Conservation (phyloP, 2,329 filamentous ascomycete genomes). For the Didymella lethalis region DNA sequence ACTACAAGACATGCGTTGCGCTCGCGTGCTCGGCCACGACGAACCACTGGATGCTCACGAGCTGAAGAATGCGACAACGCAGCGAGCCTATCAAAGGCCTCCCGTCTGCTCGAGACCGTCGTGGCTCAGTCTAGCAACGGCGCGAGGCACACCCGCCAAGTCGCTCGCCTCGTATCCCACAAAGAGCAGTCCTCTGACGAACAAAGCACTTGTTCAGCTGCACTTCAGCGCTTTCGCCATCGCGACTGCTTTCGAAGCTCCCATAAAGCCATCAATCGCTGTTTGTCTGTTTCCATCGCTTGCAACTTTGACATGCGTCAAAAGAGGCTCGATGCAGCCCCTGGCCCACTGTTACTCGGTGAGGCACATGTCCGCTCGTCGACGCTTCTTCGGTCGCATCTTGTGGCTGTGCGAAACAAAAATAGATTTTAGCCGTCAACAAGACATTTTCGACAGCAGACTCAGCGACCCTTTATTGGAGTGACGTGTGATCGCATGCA, state of each 20-base stretch:
- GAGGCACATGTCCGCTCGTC: constrained; percentile 13
- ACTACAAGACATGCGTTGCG: constrained; percentile 18
- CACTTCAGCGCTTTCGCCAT: not conserved
- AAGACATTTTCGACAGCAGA: constrained; percentile 18
- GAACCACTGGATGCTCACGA: constrained; percentile 23
- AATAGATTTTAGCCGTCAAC: constrained; percentile 22
- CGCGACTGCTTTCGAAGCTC: not conserved
- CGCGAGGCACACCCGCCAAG: constrained; percentile 15
- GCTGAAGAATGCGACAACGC: constrained; percentile 36
- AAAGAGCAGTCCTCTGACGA: constrained; percentile 3
- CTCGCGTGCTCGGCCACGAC: constrained; percentile 28
- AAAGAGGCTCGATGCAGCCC: constrained; percentile 9
- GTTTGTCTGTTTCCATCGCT: not conserved
- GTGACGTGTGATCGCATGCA: constrained; percentile 19
- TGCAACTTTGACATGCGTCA: not conserved
- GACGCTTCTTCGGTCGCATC: constrained; percentile 18
- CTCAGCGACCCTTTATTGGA: constrained; percentile 13
- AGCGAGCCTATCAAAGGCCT: constrained; percentile 27
- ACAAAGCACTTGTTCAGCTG: constrained; percentile 15
- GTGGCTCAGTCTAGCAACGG: constrained; percentile 19
- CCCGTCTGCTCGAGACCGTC: constrained; percentile 23
- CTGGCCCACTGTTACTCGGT: constrained; percentile 11
- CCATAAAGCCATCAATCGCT: not conserved
- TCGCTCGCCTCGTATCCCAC: constrained; percentile 15
- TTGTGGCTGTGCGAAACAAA: constrained; percentile 22